These are phyloP conservation scores for Paraphoma chrysanthemicola DNA, from an alignment of 2,329 filamentous ascomycete genomes.

Conservation along the genomic window DNA sequence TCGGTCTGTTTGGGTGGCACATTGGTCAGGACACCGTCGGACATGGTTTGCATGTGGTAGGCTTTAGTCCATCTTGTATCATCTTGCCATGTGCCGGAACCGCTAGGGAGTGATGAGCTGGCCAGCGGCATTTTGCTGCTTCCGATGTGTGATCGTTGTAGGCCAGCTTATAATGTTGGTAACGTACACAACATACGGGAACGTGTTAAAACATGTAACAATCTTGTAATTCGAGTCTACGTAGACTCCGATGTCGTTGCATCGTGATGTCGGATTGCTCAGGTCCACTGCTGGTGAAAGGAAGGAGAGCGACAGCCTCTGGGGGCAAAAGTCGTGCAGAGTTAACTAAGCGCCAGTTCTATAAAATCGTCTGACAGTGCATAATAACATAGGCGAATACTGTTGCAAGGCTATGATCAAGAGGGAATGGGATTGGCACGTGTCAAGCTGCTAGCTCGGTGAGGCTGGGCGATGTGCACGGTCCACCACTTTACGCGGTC, in stretches of 20 bases:
- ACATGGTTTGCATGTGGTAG: background rate
- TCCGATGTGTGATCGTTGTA: no score
- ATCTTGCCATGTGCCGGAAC: background rate
- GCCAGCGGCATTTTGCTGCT: background rate
- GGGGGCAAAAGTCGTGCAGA: background rate
- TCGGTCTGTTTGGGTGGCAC: background rate
- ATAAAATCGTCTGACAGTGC: background rate
- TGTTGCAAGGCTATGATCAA: background rate
- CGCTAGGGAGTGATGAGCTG: background rate
- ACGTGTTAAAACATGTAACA: no score
- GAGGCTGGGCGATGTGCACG: constrained; percentile 6
- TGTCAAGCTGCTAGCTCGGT: constrained; percentile 7
- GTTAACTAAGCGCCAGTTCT: background rate
- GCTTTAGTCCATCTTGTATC: no score
- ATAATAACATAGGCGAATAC: background rate
- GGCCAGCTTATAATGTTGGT: no score
- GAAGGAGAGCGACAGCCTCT: no score
- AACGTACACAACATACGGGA: no score
- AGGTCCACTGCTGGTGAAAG: no score
- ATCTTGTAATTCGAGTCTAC: no score
- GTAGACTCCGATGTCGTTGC: no score
- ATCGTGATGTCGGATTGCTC: no score
- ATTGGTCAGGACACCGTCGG: background rate
- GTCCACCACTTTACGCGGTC: constrained; percentile 25
- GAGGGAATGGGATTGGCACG: background rate